phyloP scores from a whole-genome alignment of 441 rosid genomes.

The Metrosideros polymorpha region DNA sequence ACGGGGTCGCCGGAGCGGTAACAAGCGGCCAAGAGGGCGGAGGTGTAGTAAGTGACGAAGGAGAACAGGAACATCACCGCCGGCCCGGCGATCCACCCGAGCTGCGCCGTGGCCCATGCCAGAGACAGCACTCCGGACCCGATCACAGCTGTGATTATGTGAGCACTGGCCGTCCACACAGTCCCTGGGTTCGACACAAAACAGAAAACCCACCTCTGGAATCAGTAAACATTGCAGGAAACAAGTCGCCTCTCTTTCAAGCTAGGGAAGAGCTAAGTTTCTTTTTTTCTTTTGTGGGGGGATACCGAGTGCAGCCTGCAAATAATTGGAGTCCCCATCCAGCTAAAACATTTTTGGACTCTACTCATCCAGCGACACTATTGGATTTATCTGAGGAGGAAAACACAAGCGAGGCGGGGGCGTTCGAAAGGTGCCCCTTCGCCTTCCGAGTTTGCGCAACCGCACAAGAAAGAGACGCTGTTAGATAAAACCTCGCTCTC shows the following conservation, averaged over 20 bases:
- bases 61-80: constrained; percentile 8
- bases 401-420: too few species aligned
- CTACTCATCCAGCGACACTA: not conserved
- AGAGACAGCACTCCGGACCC: constrained; percentile 9
- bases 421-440: too few species aligned
- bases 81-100: constrained; percentile 8
- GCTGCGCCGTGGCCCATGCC: constrained; percentile 14
- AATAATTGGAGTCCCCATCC: not conserved
- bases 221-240: not conserved
- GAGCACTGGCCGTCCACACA: constrained; percentile 6
- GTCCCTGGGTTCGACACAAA: not conserved
- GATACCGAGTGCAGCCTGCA: too few species aligned
- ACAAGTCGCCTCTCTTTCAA: not conserved
- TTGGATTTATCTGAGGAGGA: not conserved
- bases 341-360: not conserved
- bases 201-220: not conserved
- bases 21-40: not conserved
- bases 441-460: not conserved
- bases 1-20: constrained; percentile 7
- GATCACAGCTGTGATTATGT: constrained; percentile 12
- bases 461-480: not conserved
- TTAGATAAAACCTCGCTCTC: not conserved
- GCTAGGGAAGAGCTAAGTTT: not conserved
- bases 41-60: constrained; percentile 7
- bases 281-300: too few species aligned